These are phyloP conservation scores for Leishmania guyanensis DNA, from an alignment of 208 protist genomes.

Conservation along the genomic window DNA sequence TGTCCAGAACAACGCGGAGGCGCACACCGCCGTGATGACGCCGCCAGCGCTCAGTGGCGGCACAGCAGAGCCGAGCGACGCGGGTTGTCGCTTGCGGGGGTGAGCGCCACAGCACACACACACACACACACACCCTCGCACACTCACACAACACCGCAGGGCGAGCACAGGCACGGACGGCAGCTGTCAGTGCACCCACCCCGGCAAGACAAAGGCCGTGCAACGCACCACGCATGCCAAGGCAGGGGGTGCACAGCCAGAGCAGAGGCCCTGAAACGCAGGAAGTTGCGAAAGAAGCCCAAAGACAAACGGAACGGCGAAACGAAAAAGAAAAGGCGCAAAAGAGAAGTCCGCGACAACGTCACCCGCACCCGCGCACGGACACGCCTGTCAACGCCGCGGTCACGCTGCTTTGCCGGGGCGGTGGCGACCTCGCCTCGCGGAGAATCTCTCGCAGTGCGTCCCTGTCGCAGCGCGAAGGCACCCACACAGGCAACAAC, in stretches of 20 bases:
- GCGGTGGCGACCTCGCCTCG: neutral
- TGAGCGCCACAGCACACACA: neutral
- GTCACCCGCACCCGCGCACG: neutral
- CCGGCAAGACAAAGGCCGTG: neutral
- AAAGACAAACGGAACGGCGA: neutral
- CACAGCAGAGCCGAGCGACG: too few relatives aligned
- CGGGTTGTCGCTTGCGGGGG: too few relatives aligned
- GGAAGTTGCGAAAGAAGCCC: neutral
- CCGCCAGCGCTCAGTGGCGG: too few relatives aligned
- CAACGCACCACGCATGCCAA: neutral
- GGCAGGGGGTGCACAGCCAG: neutral
- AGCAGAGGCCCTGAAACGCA: neutral
- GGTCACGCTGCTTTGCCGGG: neutral
- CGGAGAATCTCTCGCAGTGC: slow-evolving; percentile 5
- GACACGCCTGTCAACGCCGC: neutral
- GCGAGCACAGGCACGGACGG: neutral
- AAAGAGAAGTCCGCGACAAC: neutral
- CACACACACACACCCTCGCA: neutral
- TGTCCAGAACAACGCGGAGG: too few relatives aligned
- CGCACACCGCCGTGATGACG: too few relatives aligned
- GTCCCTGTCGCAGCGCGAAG: neutral
- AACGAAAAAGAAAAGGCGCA: neutral
- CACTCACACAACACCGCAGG: neutral
- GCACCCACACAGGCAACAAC: neutral
- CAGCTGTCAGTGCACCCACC: neutral